These are phyloP conservation scores for Hymenoscyphus linearis DNA, from an alignment of 2,329 filamentous ascomycete genomes.

Conservation along the genomic window DNA sequence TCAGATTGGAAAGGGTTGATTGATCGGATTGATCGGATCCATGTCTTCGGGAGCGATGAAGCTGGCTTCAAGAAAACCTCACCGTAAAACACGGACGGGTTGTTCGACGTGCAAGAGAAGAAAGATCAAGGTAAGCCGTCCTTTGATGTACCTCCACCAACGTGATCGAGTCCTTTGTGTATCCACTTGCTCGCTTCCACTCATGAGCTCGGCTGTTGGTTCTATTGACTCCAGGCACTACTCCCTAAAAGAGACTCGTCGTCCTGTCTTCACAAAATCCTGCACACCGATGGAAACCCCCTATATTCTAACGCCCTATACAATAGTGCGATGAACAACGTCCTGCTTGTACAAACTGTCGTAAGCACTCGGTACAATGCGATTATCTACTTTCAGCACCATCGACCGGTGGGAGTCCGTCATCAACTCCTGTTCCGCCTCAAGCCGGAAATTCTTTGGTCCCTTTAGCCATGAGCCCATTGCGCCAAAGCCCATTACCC, in stretches of 20 bases:
- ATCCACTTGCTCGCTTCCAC: background rate
- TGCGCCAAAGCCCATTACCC: background rate
- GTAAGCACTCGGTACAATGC: conserved; percentile 37
- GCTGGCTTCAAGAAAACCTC: conserved; percentile 22
- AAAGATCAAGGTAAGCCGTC: conserved; percentile 36
- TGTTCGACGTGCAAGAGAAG: conserved; percentile 37
- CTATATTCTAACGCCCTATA: background rate
- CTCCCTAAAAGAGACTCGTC: background rate
- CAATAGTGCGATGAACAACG: conserved; percentile 38
- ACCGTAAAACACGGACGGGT: conserved; percentile 36
- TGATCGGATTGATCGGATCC: background rate
- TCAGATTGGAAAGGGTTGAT: background rate
- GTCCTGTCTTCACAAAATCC: background rate
- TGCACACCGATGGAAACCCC: background rate
- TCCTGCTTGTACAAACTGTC: conserved; percentile 38
- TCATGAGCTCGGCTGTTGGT: too few species aligned
- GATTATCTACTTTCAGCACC: conserved; percentile 30
- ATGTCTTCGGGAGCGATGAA: conserved; percentile 7
- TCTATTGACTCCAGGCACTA: too few species aligned
- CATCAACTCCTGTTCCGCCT: conserved; percentile 2
- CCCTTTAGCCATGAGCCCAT: background rate
- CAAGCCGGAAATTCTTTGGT: background rate
- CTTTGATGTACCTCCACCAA: background rate
- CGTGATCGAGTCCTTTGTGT: background rate
- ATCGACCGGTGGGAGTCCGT: conserved; percentile 10